A percentile compares a stretch with the other conserved stretches of the same genome.
Evolutionary conservation across 192 early-diverging fungal species (phyloP).

Genomic region (Jimgerdemannia flammicorona): DNA sequence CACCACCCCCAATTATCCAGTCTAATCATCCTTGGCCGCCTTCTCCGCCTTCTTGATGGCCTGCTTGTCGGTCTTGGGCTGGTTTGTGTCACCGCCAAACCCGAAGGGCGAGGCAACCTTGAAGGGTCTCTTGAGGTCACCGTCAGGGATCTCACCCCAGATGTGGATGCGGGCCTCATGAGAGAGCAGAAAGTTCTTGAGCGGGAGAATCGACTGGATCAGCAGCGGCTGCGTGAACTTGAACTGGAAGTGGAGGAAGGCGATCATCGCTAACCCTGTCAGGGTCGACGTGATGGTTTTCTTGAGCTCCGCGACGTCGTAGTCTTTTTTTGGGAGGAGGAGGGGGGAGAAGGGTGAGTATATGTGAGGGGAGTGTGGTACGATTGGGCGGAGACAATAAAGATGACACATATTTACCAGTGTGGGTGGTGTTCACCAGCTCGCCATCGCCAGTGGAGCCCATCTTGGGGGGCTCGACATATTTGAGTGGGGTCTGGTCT

Average conservation of each 20-base stretch:
- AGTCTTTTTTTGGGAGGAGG: conserved; percentile 67
- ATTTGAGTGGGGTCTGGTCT: conserved; percentile 78
- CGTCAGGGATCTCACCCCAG: conserved; percentile 68
- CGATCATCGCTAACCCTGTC: conserved; percentile 67
- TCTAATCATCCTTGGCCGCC: conserved; percentile 33
- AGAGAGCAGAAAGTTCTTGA: conserved; percentile 65
- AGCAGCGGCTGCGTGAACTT: conserved; percentile 86
- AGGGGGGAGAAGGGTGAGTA: conserved; percentile 10
- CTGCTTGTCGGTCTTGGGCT: conserved; percentile 46
- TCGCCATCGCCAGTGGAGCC: conserved; percentile 29
- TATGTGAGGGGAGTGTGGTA: not conserved
- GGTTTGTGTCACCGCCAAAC: conserved; percentile 19
- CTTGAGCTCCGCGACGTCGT: conserved; percentile 69
- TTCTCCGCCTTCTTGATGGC: conserved; percentile 55
- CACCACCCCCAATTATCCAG: too few relatives aligned
- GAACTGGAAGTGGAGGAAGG: conserved; percentile 83
- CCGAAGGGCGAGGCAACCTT: conserved; percentile 70
- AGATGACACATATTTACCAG: conserved; percentile 7
- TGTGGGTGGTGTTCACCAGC: conserved; percentile 26
- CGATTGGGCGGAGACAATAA: not conserved
- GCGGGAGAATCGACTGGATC: conserved; percentile 78
- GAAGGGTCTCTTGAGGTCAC: conserved; percentile 84
- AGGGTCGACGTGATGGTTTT: conserved; percentile 68
- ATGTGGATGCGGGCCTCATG: conserved; percentile 80
- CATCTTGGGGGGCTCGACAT: conserved; percentile 69